phyloP scores from a whole-genome alignment of 1,139 yeast species.

The Maudiozyma humilis region DNA sequence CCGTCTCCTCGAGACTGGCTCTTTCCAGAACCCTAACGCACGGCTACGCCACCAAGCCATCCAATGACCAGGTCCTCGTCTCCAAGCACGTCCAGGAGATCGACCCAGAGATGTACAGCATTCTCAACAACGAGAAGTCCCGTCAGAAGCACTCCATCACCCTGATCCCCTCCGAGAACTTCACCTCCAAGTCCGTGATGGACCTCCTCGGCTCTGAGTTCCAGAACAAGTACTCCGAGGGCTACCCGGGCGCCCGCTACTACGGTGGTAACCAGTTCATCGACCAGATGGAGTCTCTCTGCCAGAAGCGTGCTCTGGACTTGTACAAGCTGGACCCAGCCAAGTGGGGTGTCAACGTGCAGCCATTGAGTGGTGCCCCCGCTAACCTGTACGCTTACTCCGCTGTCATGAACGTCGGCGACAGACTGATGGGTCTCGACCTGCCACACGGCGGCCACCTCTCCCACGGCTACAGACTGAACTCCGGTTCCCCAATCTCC shows the following conservation, averaged over 20 bases:
- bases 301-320: slow-evolving; percentile 86
- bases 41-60: slow-evolving; percentile 1
- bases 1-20: slow-evolving; percentile 2
- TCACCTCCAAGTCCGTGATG: slow-evolving; percentile 90
- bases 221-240: slow-evolving; percentile 98
- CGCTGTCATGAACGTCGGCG: slow-evolving; percentile 85
- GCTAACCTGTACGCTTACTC: slow-evolving; percentile 91
- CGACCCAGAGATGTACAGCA: slow-evolving; percentile 81
- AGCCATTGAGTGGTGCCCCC: slow-evolving; percentile 90
- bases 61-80: slow-evolving; percentile 34
- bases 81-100: slow-evolving; percentile 58
- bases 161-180: slow-evolving; percentile 89
- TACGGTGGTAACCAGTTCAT: slow-evolving; percentile 95
- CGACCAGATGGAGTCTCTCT: slow-evolving; percentile 80
- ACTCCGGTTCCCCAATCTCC: slow-evolving; percentile 73
- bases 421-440: slow-evolving; percentile 92
- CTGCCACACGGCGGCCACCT: slow-evolving; percentile 96
- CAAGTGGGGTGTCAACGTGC: slow-evolving; percentile 95
- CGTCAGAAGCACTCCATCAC: slow-evolving; percentile 89
- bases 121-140: slow-evolving; percentile 60
- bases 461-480: slow-evolving; percentile 90
- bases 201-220: slow-evolving; percentile 90
- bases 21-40: background rate
- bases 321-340: slow-evolving; percentile 70
- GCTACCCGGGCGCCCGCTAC: slow-evolving; percentile 95